Percentiles rank a stretch among this genome's conserved stretches.
Evolutionary conservation across 2,329 filamentous ascomycete genomes (phyloP).

Genomic region (Pseudogymnoascus sp.): DNA sequence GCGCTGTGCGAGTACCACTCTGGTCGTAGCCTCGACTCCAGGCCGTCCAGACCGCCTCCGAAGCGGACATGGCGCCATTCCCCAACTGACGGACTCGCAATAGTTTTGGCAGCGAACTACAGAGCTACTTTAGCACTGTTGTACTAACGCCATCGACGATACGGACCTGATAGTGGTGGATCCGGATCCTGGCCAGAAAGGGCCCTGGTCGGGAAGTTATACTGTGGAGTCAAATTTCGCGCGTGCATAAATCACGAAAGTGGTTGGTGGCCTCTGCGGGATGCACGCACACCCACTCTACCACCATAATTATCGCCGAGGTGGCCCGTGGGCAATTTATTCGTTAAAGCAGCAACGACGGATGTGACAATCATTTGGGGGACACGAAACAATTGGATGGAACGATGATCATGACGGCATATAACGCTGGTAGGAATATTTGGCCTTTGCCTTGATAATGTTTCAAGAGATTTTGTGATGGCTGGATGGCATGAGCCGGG

Average conservation of each 20-base stretch:
- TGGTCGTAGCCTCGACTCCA: not conserved
- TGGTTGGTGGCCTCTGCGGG: slow-evolving; percentile 1
- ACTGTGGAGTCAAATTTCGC: slow-evolving; percentile 9
- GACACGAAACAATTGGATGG: slow-evolving; percentile 5
- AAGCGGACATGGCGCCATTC: not conserved
- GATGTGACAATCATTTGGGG: slow-evolving; percentile 5
- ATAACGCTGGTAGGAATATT: slow-evolving; percentile 3
- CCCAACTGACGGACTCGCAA: not conserved
- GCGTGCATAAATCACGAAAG: slow-evolving; percentile 5
- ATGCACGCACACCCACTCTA: not conserved
- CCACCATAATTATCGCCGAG: slow-evolving; percentile 4
- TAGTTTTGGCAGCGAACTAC: not conserved
- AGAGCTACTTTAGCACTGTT: not conserved
- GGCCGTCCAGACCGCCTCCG: not conserved
- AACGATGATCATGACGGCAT: not conserved
- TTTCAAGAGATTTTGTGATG: not conserved
- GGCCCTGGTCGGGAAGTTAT: slow-evolving; percentile 1
- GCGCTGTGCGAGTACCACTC: not conserved
- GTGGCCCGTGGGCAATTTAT: not conserved
- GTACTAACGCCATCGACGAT: slow-evolving; percentile 1
- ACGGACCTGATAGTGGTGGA: slow-evolving; percentile 2
- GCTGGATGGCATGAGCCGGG: not conserved
- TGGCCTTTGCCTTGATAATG: not conserved
- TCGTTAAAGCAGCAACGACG: slow-evolving; percentile 5
- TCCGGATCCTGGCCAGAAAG: not conserved